Conservation (phyloP, 805 yeast species). For the Lachancea cidri region DNA sequence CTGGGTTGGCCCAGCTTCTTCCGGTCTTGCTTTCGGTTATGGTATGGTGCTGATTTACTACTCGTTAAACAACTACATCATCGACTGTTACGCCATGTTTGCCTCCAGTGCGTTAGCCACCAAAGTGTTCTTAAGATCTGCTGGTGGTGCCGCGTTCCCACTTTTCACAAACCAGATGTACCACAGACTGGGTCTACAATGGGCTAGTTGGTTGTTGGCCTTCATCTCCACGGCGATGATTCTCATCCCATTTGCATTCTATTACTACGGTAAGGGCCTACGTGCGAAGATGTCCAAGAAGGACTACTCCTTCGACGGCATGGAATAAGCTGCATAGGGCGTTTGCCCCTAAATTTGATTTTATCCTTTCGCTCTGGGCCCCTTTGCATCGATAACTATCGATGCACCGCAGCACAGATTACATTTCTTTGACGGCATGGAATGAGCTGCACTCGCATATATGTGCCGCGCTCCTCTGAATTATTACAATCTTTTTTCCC, state of each 20-base stretch:
- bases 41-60: conserved; percentile 75
- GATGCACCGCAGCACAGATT: not conserved
- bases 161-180: conserved; percentile 80
- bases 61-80: conserved; percentile 75
- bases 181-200: conserved; percentile 62
- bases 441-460: not conserved
- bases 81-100: conserved; percentile 79
- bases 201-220: conserved; percentile 79
- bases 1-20: conserved; percentile 75
- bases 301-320: conserved; percentile 45
- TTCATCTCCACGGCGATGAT: conserved; percentile 76
- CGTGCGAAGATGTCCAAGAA: conserved; percentile 64
- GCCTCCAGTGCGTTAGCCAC: conserved; percentile 82
- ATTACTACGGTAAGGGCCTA: conserved; percentile 57
- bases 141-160: conserved; percentile 87
- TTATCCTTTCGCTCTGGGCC: not conserved
- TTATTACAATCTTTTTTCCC: not conserved
- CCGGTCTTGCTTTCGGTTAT: conserved; percentile 77
- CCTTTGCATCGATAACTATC: not conserved
- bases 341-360: too few relatives aligned
- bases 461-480: not conserved
- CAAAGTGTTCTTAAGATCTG: conserved; percentile 71
- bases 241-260: conserved; percentile 64
- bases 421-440: not conserved
- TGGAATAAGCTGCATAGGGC: conserved; percentile 12